These are phyloP conservation scores for Phytopythium kandeliae DNA, from an alignment of 352 stramenopile species.

Conservation along the genomic window DNA sequence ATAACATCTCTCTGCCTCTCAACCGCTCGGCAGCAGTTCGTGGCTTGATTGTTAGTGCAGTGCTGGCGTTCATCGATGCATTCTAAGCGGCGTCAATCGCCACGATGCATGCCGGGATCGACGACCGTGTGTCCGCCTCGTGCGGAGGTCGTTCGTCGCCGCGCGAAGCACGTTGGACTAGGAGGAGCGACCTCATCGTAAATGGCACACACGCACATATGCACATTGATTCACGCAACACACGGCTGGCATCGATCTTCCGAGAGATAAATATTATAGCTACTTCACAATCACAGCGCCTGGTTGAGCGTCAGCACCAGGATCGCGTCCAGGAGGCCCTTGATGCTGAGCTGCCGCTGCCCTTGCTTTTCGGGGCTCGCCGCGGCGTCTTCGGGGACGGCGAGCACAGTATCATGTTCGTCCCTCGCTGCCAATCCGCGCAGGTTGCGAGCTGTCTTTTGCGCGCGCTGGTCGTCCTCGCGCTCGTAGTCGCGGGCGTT, in stretches of 20 bases:
- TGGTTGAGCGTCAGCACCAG: conserved; percentile 25
- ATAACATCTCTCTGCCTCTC: too few relatives aligned
- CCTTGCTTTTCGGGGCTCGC: neutral
- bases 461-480: neutral
- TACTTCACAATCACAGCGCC: conserved; percentile 6
- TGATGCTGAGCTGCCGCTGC: conserved; percentile 11
- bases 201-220: too few relatives aligned
- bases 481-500: conserved; percentile 12
- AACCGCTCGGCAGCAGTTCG: too few relatives aligned
- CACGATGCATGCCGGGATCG: too few relatives aligned
- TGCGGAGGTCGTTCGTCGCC: too few relatives aligned
- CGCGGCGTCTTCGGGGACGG: neutral
- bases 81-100: too few relatives aligned
- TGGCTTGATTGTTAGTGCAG: too few relatives aligned
- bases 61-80: too few relatives aligned
- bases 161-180: too few relatives aligned
- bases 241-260: neutral
- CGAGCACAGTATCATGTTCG: neutral
- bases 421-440: conserved; percentile 8
- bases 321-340: conserved; percentile 21
- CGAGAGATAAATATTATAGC: neutral
- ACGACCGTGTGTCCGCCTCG: too few relatives aligned
- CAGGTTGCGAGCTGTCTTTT: neutral
- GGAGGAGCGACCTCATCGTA: too few relatives aligned
- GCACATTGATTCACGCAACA: too few relatives aligned